These are phyloP conservation scores for Xylariales sp. DNA, from an alignment of 2,329 filamentous ascomycete species.

Conservation along the genomic window DNA sequence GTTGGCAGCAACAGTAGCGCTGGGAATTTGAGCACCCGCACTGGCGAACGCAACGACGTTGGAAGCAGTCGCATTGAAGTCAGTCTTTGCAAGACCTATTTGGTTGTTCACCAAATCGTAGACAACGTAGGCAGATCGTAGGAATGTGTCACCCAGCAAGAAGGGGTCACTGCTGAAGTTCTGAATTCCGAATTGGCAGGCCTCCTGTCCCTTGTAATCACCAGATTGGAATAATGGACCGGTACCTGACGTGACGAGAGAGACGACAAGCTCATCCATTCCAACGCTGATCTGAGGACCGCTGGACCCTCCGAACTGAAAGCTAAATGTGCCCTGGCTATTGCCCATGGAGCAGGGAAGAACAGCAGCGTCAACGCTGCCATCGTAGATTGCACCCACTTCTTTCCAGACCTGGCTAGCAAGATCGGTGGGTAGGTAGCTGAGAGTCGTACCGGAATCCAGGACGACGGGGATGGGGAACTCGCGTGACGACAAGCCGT, in stretches of 20 bases:
- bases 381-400: slow-evolving; percentile 45
- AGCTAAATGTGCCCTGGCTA: slow-evolving; percentile 45
- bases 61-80: slow-evolving; percentile 48
- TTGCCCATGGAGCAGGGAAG: slow-evolving; percentile 45
- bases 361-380: slow-evolving; percentile 33
- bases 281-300: slow-evolving; percentile 47
- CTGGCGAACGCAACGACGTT: slow-evolving; percentile 48
- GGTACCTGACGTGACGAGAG: slow-evolving; percentile 30
- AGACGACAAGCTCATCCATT: slow-evolving; percentile 54
- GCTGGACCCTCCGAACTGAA: slow-evolving; percentile 44
- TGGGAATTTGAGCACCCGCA: slow-evolving; percentile 45
- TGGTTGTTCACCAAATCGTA: slow-evolving; percentile 56
- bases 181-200: slow-evolving; percentile 55
- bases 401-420: slow-evolving; percentile 49
- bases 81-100: slow-evolving; percentile 48
- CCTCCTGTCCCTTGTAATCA: slow-evolving; percentile 36
- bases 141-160: slow-evolving; percentile 54
- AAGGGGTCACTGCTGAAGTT: slow-evolving; percentile 38
- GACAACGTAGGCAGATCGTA: slow-evolving; percentile 56
- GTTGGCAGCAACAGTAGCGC: slow-evolving; percentile 39
- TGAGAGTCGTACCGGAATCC: slow-evolving; percentile 71
- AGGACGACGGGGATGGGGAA: slow-evolving; percentile 59
- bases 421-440: slow-evolving; percentile 62
- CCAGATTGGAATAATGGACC: slow-evolving; percentile 34
- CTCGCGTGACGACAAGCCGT: slow-evolving; percentile 35